These are phyloP conservation scores for Rhinocladiella similis DNA, from an alignment of 2,329 filamentous ascomycete species.

Conservation along the genomic window DNA sequence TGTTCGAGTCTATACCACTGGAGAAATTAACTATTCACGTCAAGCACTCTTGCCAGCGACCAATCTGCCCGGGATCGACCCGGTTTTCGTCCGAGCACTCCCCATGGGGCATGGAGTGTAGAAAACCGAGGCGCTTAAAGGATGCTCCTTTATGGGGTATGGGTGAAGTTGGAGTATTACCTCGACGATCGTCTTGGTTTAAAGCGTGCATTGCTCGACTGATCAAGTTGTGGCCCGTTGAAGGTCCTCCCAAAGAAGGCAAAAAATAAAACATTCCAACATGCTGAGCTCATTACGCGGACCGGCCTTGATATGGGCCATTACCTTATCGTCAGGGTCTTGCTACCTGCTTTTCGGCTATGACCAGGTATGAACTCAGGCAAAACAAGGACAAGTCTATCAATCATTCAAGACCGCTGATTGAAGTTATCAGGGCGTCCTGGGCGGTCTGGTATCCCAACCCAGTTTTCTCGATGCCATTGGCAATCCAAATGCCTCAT, in stretches of 20 bases:
- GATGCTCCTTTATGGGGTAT: not conserved
- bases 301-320: conserved; percentile 13
- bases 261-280: not conserved
- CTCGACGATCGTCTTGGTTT: not conserved
- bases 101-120: not conserved
- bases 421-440: conserved; percentile 9
- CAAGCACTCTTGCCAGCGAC: not conserved
- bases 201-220: not conserved
- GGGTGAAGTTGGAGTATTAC: not conserved
- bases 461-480: conserved; percentile 42
- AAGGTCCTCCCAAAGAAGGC: not conserved
- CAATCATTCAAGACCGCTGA: not conserved
- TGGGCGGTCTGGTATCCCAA: conserved; percentile 54
- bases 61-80: not conserved
- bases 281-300: conserved; percentile 9
- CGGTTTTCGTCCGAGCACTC: not conserved
- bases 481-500: conserved; percentile 38
- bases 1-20: not conserved
- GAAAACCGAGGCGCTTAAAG: not conserved
- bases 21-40: not conserved
- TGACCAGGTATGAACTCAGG: conserved; percentile 22
- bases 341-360: conserved; percentile 33
- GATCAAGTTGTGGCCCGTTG: not conserved
- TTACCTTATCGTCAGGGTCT: conserved; percentile 20
- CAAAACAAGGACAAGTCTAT: not conserved